These are phyloP conservation scores for Ceratobasidium sp. DNA, from an alignment of 1,284 basidiomycete genomes.

Conservation along the genomic window DNA sequence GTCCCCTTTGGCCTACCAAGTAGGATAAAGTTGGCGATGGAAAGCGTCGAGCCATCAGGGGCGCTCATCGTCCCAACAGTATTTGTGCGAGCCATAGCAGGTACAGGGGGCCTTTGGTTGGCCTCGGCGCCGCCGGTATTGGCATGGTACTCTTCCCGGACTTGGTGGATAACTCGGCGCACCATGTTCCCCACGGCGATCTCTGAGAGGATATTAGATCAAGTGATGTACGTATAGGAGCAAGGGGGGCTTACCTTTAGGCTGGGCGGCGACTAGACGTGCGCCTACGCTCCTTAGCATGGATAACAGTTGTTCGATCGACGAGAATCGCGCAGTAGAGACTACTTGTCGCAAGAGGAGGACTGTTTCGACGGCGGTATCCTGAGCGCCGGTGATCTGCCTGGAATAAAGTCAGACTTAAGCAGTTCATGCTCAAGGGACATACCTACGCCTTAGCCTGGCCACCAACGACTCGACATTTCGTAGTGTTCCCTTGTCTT, in stretches of 20 bases:
- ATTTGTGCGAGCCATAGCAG: constrained; percentile 38
- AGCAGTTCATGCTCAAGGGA: background rate
- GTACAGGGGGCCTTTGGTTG: background rate
- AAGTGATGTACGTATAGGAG: constrained; percentile 2
- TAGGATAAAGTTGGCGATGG: constrained; percentile 81
- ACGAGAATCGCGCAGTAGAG: constrained; percentile 85
- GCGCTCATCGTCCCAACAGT: constrained; percentile 53
- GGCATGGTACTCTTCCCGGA: constrained; percentile 89
- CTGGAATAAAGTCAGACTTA: constrained; percentile 60
- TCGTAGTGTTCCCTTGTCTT: constrained; percentile 49
- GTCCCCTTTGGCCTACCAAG: constrained; percentile 73
- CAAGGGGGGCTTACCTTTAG: constrained; percentile 76
- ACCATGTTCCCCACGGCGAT: constrained; percentile 95
- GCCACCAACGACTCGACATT: constrained; percentile 51
- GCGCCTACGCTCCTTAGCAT: constrained; percentile 87
- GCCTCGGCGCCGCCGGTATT: constrained; percentile 47
- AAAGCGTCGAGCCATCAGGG: constrained; percentile 65
- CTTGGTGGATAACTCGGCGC: constrained; percentile 89
- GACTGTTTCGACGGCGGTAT: constrained; percentile 90
- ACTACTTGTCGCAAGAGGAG: constrained; percentile 91
- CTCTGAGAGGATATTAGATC: constrained; percentile 65
- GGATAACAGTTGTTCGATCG: constrained; percentile 86
- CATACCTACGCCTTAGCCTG: constrained; percentile 51
- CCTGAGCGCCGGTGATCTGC: constrained; percentile 89
- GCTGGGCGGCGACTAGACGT: constrained; percentile 88